Evolutionary conservation across 805 yeast genomes (phyloP).

Genomic region (Barnettozyma wickerhamii): DNA sequence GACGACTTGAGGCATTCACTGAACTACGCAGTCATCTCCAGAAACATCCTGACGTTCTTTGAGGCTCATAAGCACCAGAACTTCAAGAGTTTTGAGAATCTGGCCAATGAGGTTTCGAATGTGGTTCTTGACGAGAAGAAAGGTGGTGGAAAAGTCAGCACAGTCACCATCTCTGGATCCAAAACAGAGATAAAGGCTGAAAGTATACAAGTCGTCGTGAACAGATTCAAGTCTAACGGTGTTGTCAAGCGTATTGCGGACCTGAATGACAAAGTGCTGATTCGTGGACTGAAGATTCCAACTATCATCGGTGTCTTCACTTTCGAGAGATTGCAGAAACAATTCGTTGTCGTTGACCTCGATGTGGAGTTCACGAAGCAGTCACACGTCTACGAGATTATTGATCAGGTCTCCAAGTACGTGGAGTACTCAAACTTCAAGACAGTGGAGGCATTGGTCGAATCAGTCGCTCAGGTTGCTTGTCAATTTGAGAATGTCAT

Average conservation of each 20-base stretch:
- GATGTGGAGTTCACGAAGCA: constrained; percentile 37
- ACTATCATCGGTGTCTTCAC: constrained; percentile 93
- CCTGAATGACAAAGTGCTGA: constrained; percentile 26
- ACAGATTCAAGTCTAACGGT: constrained; percentile 26
- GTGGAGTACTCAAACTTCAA: constrained; percentile 81
- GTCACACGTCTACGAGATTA: constrained; percentile 32
- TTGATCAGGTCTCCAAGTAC: constrained; percentile 47
- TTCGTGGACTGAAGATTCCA: constrained; percentile 51
- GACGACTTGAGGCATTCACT: constrained; percentile 82
- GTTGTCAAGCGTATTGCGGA: constrained; percentile 9
- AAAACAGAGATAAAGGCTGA: constrained; percentile 59
- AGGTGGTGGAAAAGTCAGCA: constrained; percentile 44
- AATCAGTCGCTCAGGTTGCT: constrained; percentile 59
- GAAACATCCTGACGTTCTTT: constrained; percentile 54
- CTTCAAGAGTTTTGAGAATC: constrained; percentile 31
- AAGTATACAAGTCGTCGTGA: constrained; percentile 37
- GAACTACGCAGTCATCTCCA: constrained; percentile 82
- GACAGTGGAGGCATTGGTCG: constrained; percentile 90
- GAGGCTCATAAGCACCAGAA: constrained; percentile 34
- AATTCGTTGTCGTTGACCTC: constrained; percentile 61
- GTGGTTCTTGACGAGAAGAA: constrained; percentile 40
- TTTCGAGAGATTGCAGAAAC: constrained; percentile 80
- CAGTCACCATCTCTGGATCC: constrained; percentile 38
- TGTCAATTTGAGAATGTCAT: constrained; percentile 36
- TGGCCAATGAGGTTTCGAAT: constrained; percentile 44